Percentiles rank a stretch among this genome's conserved stretches.
phyloP scores from a whole-genome alignment of 2,329 filamentous ascomycete genomes.

The Stagonosporopsis vannaccii region DNA sequence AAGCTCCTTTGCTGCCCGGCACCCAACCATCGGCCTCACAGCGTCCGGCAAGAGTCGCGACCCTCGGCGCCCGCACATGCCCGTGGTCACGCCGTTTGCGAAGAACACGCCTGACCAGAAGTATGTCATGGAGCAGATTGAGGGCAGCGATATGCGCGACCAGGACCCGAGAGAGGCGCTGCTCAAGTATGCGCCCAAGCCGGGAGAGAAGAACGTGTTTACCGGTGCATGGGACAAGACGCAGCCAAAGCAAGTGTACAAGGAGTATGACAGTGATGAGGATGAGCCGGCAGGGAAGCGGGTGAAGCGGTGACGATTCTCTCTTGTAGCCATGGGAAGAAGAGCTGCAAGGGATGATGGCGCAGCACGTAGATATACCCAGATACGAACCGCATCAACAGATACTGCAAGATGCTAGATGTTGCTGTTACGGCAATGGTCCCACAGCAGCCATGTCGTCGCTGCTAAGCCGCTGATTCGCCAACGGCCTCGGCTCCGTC shows the following conservation, averaged over 20 bases:
- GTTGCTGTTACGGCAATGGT: neutral
- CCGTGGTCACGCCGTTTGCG: constrained; percentile 85
- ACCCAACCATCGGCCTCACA: constrained; percentile 76
- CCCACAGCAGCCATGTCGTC: neutral
- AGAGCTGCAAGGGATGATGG: neutral
- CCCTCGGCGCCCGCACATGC: constrained; percentile 84
- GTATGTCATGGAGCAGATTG: constrained; percentile 87
- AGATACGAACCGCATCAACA: neutral
- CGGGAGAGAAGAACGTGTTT: constrained; percentile 91
- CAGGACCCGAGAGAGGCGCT: constrained; percentile 95
- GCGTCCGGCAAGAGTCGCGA: constrained; percentile 79
- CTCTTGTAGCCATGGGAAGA: neutral
- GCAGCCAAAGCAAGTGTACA: constrained; percentile 91
- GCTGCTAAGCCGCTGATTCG: neutral
- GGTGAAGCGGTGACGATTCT: constrained; percentile 27
- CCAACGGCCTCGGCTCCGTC: neutral
- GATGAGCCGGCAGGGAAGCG: constrained; percentile 72
- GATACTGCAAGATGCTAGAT: neutral
- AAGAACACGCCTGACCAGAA: constrained; percentile 89
- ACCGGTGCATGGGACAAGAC: constrained; percentile 93
- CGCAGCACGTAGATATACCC: neutral
- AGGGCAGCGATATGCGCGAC: constrained; percentile 89
- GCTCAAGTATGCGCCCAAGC: constrained; percentile 92
- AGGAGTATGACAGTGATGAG: constrained; percentile 87
- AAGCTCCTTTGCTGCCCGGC: constrained; percentile 63